These are phyloP conservation scores for Kodamaea fukazawae DNA, from an alignment of 805 yeast genomes.

Conservation along the genomic window DNA sequence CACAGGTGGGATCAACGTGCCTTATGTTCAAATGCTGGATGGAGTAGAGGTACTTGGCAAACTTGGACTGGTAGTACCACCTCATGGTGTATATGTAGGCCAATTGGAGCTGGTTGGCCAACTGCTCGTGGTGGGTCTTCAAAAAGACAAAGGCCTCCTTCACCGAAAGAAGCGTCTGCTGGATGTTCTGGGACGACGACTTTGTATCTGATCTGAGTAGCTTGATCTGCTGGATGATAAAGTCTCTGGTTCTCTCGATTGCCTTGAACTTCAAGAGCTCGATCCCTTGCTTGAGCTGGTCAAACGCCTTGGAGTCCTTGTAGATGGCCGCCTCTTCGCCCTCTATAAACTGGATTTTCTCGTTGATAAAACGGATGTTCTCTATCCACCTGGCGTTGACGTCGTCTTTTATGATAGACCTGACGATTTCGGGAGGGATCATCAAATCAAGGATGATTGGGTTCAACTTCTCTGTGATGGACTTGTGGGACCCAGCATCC, in stretches of 20 bases:
- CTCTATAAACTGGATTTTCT: slow-evolving; percentile 54
- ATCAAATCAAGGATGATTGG: slow-evolving; percentile 76
- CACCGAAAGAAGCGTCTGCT: slow-evolving; percentile 60
- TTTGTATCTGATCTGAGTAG: slow-evolving; percentile 58
- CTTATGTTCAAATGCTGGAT: slow-evolving; percentile 60
- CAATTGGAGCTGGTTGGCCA: slow-evolving; percentile 69
- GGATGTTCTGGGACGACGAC: slow-evolving; percentile 71
- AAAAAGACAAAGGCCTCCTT: slow-evolving; percentile 62
- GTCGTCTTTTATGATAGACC: slow-evolving; percentile 55
- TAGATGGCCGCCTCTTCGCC: slow-evolving; percentile 29
- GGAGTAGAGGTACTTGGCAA: slow-evolving; percentile 71
- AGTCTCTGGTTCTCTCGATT: slow-evolving; percentile 74
- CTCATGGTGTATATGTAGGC: slow-evolving; percentile 88
- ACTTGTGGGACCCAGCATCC: slow-evolving; percentile 26
- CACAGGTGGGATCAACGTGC: slow-evolving; percentile 52
- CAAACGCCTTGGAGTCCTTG: slow-evolving; percentile 24
- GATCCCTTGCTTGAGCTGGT: slow-evolving; percentile 36
- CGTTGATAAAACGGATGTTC: slow-evolving; percentile 54
- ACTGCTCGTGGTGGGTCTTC: slow-evolving; percentile 48
- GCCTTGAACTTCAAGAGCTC: slow-evolving; percentile 57
- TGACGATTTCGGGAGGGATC: slow-evolving; percentile 70
- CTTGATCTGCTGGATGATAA: slow-evolving; percentile 62
- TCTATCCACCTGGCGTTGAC: slow-evolving; percentile 65
- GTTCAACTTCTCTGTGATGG: slow-evolving; percentile 46
- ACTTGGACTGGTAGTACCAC: slow-evolving; percentile 86